Evolutionary conservation across 2,329 filamentous ascomycete genomes (phyloP), one percentile per base, ranked within the genome.

Genomic region (Fusarium sp.): DNA sequence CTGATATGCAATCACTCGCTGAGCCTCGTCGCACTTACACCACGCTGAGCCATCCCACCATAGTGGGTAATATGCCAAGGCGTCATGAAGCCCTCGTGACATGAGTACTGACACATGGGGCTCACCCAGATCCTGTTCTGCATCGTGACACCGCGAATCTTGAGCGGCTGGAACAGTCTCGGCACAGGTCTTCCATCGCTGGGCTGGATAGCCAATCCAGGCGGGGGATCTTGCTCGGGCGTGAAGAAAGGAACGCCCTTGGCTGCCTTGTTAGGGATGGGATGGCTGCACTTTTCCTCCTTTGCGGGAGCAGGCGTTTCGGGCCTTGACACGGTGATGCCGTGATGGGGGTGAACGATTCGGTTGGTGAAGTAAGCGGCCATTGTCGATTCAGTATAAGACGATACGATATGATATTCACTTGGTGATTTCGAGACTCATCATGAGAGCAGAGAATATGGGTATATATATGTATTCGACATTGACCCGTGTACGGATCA

Each of bases 31-130:
- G 59, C 66, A 72, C 71, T 66, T 65, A 74, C 87, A 0, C 90
- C 90, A 3, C 89, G 86, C 66, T 86, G 82, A 23, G 88, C 79
- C 63, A 93, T 91, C 17, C 88, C 88, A 15, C 90, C 90, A 27
- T 92, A 79, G 66, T 93, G 90, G 3, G 89, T 85, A 32, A 88
- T 73, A 71, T 93, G 90, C 88, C 89, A 93, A 57, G 84, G 77
- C 0, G 87, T 91, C 62, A 85, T 82, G 71, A 91, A 88, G 9
- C 91, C 78, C 35, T 80, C 73, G 25, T 76, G 66, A 3, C 78
- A 74, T 6, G 74, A 77, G 61, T 80, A 81, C 63, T 81, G 79
- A 57, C 80, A 82, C 69, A 83, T 75, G 2, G 80, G 80, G 25
- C 78, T 75, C 17, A 80, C 65, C 63, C 78, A 74, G 51, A 83